Evolutionary conservation across 2,329 filamentous ascomycete species (phyloP), one percentile per base, ranked within the genome.

Genomic region (Colletotrichum phormii): DNA sequence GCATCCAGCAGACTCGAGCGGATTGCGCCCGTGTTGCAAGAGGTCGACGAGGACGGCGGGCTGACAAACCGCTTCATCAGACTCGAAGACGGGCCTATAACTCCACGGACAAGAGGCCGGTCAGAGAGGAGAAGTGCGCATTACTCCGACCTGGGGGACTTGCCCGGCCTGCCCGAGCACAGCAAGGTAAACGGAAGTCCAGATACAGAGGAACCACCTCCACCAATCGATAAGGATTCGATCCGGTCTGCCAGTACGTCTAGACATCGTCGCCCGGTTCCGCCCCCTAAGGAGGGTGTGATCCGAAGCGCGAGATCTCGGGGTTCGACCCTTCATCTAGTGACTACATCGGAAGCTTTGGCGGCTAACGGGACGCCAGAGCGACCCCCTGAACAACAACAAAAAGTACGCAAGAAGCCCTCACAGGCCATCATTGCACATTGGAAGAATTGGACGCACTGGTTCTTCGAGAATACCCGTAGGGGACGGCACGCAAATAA

Each of bases 1-100:
- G 95, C 96, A 6, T 98, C 95, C 71, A 96, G 94, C 80, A 92
- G 95, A 42, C 85, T 98, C 7, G 94, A 97, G 79, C 90, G 93
- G 54, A 89, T 97, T 78, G 94, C 94, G 2, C 92, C 94, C 11
- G 92, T 91, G 24, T 86, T 97, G 18, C 89, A 91, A 58, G 93
- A 95, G 75, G 93, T 96, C 13, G 91, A 95, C 71, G 95, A 97
- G 81, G 93, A 95, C 79, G 91, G 90, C 4, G 86, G 87, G 18
- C 84, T 87, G 31, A 83, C 84, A 9, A 81, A 86, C n/a, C 82
- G 84, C 46, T 82, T 84, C 31, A 79, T 84, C 58, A 83, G 80
- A 63, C 75, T 85, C 1, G 84, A 83, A 31, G 86, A 89, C 37
- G 81, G 84, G 18, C 81, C 81, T 18, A 63, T 73, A 22, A 85